These are phyloP conservation scores for Penicillium fuscoglaucum DNA, from an alignment of 2,329 filamentous ascomycete species.

Conservation along the genomic window DNA sequence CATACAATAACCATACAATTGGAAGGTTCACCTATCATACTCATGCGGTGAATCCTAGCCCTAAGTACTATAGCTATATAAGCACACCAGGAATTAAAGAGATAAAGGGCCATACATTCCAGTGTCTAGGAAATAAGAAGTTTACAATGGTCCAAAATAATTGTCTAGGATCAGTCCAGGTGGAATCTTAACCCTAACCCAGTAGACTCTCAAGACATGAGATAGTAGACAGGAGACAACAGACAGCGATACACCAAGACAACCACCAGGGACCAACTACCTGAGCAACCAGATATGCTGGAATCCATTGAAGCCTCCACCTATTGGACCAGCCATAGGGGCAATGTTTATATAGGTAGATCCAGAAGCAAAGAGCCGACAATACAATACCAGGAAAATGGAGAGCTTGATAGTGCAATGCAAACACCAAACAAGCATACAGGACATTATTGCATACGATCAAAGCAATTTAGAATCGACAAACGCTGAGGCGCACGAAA, in stretches of 20 bases:
- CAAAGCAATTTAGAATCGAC: slow-evolving; percentile 18
- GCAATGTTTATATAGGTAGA: background rate
- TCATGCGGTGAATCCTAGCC: background rate
- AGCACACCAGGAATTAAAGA: background rate
- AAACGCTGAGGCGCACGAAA: slow-evolving; percentile 22
- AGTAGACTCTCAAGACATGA: background rate
- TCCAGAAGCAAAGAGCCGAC: background rate
- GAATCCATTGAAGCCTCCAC: background rate
- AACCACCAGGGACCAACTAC: background rate
- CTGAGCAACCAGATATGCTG: background rate
- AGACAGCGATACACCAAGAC: background rate
- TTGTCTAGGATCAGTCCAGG: background rate
- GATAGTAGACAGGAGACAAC: background rate
- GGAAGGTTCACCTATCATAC: background rate
- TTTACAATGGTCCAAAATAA: background rate
- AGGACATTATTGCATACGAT: slow-evolving; percentile 11
- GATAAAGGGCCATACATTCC: background rate
- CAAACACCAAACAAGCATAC: slow-evolving; percentile 19
- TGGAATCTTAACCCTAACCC: background rate
- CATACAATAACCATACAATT: background rate
- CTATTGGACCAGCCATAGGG: slow-evolving; percentile 4
- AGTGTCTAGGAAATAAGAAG: background rate
- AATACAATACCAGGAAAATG: slow-evolving; percentile 1
- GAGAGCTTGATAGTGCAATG: slow-evolving; percentile 4
- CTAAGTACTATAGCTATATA: background rate